phyloP scores from a whole-genome alignment of 139 green algal genomes.

The Tetradesmus obliquus region DNA sequence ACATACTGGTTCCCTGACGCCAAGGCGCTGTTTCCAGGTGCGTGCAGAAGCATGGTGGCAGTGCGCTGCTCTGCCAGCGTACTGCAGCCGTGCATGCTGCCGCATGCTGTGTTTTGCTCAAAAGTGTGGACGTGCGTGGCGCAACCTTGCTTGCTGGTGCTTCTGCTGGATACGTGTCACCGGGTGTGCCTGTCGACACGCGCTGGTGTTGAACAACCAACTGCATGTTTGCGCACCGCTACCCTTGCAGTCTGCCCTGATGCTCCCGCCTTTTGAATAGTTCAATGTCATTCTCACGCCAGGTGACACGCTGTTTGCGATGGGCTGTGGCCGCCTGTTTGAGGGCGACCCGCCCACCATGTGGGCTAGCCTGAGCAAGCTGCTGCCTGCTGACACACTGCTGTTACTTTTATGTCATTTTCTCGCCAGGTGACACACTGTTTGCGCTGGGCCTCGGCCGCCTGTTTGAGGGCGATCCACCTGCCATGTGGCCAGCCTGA shows the following conservation, averaged over 20 bases:
- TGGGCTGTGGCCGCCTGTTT: slow-evolving; percentile 94
- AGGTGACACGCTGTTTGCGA: slow-evolving; percentile 93
- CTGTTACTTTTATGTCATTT: no score
- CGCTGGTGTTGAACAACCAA: no score
- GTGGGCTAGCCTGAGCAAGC: slow-evolving; percentile 86
- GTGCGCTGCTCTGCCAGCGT: no score
- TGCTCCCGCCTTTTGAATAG: no score
- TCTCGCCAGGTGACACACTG: slow-evolving; percentile 84
- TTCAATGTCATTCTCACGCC: not conserved
- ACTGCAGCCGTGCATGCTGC: not conserved
- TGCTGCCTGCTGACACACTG: slow-evolving; percentile 70
- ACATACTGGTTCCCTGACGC: slow-evolving; percentile 77
- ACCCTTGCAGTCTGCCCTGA: no score
- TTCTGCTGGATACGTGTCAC: not conserved
- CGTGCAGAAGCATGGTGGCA: not conserved
- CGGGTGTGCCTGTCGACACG: no score
- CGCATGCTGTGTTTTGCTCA: not conserved
- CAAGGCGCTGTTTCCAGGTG: slow-evolving; percentile 81
- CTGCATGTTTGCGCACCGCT: no score
- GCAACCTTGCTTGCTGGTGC: not conserved
- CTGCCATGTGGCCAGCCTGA: slow-evolving; percentile 87
- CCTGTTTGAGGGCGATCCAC: slow-evolving; percentile 86
- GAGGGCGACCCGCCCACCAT: slow-evolving; percentile 85
- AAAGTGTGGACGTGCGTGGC: not conserved
- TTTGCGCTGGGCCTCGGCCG: slow-evolving; percentile 92